Base-by-base conservation (phyloP, 768 basidiomycete genomes). In the Pleurotus djamor region DNA sequence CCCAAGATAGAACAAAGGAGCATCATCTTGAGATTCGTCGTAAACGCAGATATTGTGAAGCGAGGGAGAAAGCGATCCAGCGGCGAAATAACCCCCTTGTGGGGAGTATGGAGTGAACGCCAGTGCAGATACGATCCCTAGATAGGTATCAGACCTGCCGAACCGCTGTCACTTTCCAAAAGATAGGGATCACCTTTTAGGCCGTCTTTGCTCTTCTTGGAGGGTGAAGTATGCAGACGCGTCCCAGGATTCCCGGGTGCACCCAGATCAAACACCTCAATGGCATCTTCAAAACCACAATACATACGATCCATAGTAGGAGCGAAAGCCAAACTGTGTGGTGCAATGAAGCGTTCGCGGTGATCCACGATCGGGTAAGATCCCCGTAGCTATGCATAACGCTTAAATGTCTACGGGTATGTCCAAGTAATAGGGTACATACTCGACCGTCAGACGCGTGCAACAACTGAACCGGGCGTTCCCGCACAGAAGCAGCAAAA, bases 301-400 rank as follows among this genome's bases (percentile, higher is more conserved):
- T 94, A 96, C 2, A 96, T 70, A 64, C 93, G 92, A 65, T 12
- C 35, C 17, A 60, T 2, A 28, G 47, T 41, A 28, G 79, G 70
- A 64, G 92, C 91, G 72, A 97, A 98, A 0, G 88, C 80, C 60
- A 98, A 76, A 64, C 85, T 85, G 57, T 94, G 89, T 0, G 96
- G 95, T 0, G 93, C 94, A 43, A 97, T 78, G 57, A 92, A 86
- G 35, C 95, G 83, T 73, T 98, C 96, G n/a, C 90, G 79, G 66
- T 98, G 96, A 70, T 98, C 95, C 8, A 98, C 83, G 41, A 98
- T 96, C 43, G 80, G 79, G 70, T 98, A 98, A 0, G 93, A 95
- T 0, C 95, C 96, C 14, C 96, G 85, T 16, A 93, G 82, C 96
- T 97, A 67, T 17, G 13, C 0, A 6, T 17, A 58, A 6, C 17